Base-by-base conservation (phyloP, 139 green algal genomes). In the Picochlorum sp. region DNA sequence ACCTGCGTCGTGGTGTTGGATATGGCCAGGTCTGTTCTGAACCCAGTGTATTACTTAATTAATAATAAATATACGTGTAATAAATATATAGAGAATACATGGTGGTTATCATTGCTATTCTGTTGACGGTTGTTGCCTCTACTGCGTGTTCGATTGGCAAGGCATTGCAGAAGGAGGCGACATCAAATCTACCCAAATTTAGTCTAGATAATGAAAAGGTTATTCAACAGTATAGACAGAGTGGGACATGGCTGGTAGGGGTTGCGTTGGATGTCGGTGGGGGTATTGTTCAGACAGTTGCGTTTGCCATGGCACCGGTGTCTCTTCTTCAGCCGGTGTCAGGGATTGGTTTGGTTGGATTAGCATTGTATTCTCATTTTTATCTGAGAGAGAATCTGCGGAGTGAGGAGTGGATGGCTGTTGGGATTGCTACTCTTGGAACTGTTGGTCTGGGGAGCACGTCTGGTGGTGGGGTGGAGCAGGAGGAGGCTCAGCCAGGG, bases 281-380 rank as follows among this genome's bases (percentile, higher is more conserved):
- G 0, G 90, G 80, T 9, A 65, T 92, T 57, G 76, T 96, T 8
- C 92, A 95, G 82, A 77, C 95, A 6, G 73, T 75, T 14, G 88
- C 88, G 1, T 91, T 95, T 49, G 83, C 88, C 0, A 59, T 81
- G 9, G 88, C 88, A 1, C 88, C 88, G 60, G 88, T 96, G 7
- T 94, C 85, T 0, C 65, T 96, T 23, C 82, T 96, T 45, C 89
- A 96, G 69, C 89, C 89, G 3, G 85, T 96, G 16, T 87, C 82
- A 15, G 85, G 81, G 2, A 54, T 91, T 24, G 89, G 89, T 1
- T 73, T 96, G 37, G 89, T 89, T 8, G 60, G 88, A 0, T 75
- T 96, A 44, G 78, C 88, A 1, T 63, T 92, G 3, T 96, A 95
- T 67, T 88, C 77, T 16, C 89, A 96, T 74, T 83, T 95, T 41